phyloP scores from a whole-genome alignment of 2,329 filamentous ascomycete genomes.

The Passalora sequoiae region DNA sequence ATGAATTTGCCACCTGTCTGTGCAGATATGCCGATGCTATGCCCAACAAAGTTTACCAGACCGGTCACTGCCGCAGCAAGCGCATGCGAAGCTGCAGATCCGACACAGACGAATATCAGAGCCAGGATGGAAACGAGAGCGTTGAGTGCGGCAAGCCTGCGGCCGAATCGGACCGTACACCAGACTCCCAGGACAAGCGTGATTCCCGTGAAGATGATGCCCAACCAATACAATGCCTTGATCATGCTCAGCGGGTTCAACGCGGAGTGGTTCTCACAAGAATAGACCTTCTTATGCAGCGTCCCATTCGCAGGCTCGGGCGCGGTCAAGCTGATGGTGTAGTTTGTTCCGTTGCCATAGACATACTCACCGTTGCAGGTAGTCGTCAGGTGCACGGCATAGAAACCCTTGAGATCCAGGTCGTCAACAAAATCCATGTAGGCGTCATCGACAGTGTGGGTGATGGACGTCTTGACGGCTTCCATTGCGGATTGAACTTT shows the following conservation, averaged over 20 bases:
- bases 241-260: slow-evolving; percentile 52
- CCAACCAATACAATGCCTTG: slow-evolving; percentile 56
- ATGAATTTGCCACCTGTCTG: slow-evolving; percentile 53
- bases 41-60: slow-evolving; percentile 51
- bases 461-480: slow-evolving; percentile 38
- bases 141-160: slow-evolving; percentile 45
- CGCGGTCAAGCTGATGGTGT: slow-evolving; percentile 32
- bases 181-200: slow-evolving; percentile 44
- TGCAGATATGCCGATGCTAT: slow-evolving; percentile 46
- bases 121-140: slow-evolving; percentile 46
- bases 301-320: slow-evolving; percentile 32
- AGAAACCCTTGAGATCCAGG: slow-evolving; percentile 55
- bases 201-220: slow-evolving; percentile 49
- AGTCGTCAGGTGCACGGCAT: slow-evolving; percentile 56
- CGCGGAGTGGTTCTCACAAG: slow-evolving; percentile 50
- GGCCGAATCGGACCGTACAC: slow-evolving; percentile 38
- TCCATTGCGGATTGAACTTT: slow-evolving; percentile 24
- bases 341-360: slow-evolving; percentile 37
- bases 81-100: slow-evolving; percentile 70
- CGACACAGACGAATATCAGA: slow-evolving; percentile 59
- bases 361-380: slow-evolving; percentile 51
- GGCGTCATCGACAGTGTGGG: slow-evolving; percentile 38
- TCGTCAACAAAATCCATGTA: slow-evolving; percentile 39
- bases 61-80: slow-evolving; percentile 50
- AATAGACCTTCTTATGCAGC: slow-evolving; percentile 45